Percentiles rank a stretch among this genome's conserved stretches.
Evolutionary conservation across 2,329 filamentous ascomycete species (phyloP).

Genomic region (Bimuria novae-zelandiae): DNA sequence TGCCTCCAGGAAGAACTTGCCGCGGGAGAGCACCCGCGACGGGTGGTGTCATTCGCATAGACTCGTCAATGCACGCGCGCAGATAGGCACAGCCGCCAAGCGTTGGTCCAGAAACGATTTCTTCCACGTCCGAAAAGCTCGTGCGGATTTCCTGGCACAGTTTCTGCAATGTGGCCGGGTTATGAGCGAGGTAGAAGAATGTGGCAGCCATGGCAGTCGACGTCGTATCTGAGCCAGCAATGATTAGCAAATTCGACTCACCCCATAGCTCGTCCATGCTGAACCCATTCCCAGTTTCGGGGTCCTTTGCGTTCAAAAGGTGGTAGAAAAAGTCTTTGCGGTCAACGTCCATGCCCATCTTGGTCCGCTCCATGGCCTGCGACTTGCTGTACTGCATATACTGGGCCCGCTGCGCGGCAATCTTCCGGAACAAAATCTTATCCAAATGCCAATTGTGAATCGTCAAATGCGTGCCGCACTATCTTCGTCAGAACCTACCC

Average conservation of each 20-base stretch:
- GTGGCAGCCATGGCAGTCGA: conserved; percentile 49
- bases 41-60: conserved; percentile 48
- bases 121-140: conserved; percentile 41
- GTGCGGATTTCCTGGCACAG: conserved; percentile 41
- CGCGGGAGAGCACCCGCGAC: conserved; percentile 46
- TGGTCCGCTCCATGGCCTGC: conserved; percentile 50
- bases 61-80: conserved; percentile 48
- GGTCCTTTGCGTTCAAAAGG: conserved; percentile 53
- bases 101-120: conserved; percentile 43
- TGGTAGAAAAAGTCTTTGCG: conserved; percentile 56
- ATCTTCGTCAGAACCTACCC: conserved; percentile 19
- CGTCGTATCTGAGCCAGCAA: conserved; percentile 54
- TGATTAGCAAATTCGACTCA: conserved; percentile 56
- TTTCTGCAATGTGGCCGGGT: conserved; percentile 40
- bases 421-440: conserved; percentile 51
- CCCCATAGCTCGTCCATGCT: conserved; percentile 53
- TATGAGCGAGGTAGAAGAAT: conserved; percentile 52
- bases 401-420: conserved; percentile 46
- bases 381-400: conserved; percentile 52
- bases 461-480: conserved; percentile 51
- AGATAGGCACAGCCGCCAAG: conserved; percentile 42
- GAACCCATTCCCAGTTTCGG: conserved; percentile 51
- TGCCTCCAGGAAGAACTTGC: conserved; percentile 44
- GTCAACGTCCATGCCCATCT: conserved; percentile 46
- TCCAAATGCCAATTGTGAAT: conserved; percentile 51